Base-by-base conservation (phyloP, 805 yeast species). In the Candida schatavii region DNA sequence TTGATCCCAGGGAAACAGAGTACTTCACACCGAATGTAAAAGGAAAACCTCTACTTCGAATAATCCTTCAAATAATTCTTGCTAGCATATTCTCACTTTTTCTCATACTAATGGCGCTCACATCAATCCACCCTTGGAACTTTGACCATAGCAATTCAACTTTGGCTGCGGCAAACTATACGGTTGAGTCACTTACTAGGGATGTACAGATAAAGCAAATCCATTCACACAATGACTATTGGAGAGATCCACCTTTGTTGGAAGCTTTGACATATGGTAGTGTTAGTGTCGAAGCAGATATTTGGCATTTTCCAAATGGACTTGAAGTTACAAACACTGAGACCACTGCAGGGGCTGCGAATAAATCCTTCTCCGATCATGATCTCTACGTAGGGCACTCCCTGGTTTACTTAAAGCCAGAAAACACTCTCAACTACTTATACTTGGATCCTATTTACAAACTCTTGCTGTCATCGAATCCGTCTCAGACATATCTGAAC, bases 161-260 rank as follows among this genome's bases (percentile, higher is more conserved):
- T 31, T 31, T 11, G 9, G 15, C 35, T 31, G 5, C 18, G n/a
- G 37, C 20, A 19, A 36, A 36, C 26, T 25, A 26, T 25, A 26
- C 39, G 6, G 21, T 36, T 4, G 39, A 68, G 45, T 42, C 51
- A 14, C 47, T 63, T 28, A 67, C 64, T 10, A 47, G 67, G 39
- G 70, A 70, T 33, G 68, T 71, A 2, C 56, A 64, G 33, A 58
- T 66, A 40, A 71, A 68, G 42, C 68, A 69, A 5, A 64, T 81
- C 19, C 88, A 83, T 54, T 79, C 86, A 1, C 88, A 83, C 54
- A 83, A 83, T 52, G 88, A 83, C 55, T 83, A 83, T 57, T 79
- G 85, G 83, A 62, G 88, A 51, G 45, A 54, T 3, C 51, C 63
- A 3, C 88, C 88, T 0, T 62, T 83, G 3, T 68, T 76, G 39